Base-by-base conservation (phyloP, 2,329 filamentous ascomycete species). In the Diaporthe vexans region DNA sequence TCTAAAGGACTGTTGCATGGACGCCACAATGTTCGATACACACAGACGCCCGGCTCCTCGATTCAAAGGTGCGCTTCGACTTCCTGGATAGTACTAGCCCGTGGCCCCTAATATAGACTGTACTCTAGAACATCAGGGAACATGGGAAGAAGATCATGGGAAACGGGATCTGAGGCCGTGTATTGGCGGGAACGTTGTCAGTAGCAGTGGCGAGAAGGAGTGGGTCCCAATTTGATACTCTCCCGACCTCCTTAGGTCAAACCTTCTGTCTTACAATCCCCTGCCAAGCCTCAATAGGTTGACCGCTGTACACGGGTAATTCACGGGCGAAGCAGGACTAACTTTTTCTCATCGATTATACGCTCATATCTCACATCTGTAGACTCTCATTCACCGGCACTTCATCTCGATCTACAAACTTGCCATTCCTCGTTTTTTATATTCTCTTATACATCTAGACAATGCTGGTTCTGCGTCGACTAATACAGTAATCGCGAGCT, bases 21-120 rank as follows among this genome's bases (percentile, higher is more conserved):
- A 68, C 63, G 63, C 63, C 63, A 68, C 63, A 40, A 9, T 54
- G n/a, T 68, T 68, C 63, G 63, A 68, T 54, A 68, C 63, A 54
- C 63, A 54, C 63, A 68, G 63, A 68, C 48, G 15, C 4, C 48
- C 52, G 48, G 33, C 48, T 68, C 63, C 63, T 68, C 63, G 63
- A 68, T 68, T 68, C 63, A 68, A 29, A 68, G 48, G 46, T 7
- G n/a, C 63, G 63, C 63, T 54, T 68, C 48, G 63, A 68, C 63
- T 68, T 40, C 63, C 63, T 1, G 15, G 33, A 19, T 54, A 7
- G 63, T 54, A 68, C n/a, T 68, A 68, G 63, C 63, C 21, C 17
- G 4, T 1, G 8, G 48, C 33, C 46, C 63, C 48, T 68, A 68
- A 68, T 40, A 68, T 68, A 68, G 63, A 13, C 29, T 33, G 29